Base-by-base conservation (phyloP, 371 early-diverging fungal genomes). In the Syncephalastrum racemosum region DNA sequence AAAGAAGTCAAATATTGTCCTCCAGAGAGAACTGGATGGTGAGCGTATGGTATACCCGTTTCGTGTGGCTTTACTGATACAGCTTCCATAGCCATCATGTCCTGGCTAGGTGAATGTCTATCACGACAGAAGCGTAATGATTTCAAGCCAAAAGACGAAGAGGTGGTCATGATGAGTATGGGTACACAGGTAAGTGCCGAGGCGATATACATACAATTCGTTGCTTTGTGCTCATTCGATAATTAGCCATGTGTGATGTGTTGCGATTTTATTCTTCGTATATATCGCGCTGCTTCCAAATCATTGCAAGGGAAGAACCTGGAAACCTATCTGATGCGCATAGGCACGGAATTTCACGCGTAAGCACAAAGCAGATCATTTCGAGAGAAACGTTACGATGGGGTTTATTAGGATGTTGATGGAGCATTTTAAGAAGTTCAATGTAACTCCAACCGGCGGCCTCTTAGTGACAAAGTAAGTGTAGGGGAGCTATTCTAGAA, bases 341-440 rank as follows among this genome's bases (percentile, higher is more conserved):
- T 96, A 31, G 96, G 98, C 15, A 72, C 75, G 16, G 68, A 80
- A 5, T 85, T 97, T 64, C 90, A 95, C 65, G 75, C 82, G 90
- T 89, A 82, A 77, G 75, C 56, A 20, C 23, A 15, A 31, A 56
- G 14, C 54, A 47, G 51, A 48, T 46, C 48, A 51, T 41, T 27
- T 5, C 4, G 13, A 19, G 54, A 42, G 43, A 40, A 41, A 5
- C 39, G 0, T 24, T 5, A 43, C 15, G 16, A 6, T 3, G n/a
- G 27, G 23, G 54, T 20, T 15, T 16, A 51, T 23, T 71, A 90
- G 91, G 15, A 73, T 94, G 79, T 73, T 98, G 57, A 68, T 96
- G 63, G 97, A 94, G 43, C 97, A 96, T 62, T 85, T 93, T 59
- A 93, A 91, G 71, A 93, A 91, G 70, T 96, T 89, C 54, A 73